Conservation (phyloP, 768 basidiomycete species). For the Mycena kentingensis region DNA sequence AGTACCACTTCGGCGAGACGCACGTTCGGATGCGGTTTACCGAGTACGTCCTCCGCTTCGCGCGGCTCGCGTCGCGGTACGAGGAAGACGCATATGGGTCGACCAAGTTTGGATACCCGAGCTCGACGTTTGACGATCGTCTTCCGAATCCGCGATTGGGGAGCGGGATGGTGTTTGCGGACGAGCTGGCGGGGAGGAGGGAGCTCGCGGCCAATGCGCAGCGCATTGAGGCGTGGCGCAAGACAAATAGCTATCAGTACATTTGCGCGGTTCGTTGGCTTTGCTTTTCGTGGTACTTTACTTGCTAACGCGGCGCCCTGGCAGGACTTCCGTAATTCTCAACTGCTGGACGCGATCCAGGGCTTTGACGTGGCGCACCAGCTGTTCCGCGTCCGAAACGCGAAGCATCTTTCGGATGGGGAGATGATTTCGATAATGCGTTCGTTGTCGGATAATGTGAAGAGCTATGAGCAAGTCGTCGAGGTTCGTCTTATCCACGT, state of each 20-base stretch:
- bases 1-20: constrained; percentile 89
- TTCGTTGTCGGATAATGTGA: constrained; percentile 68
- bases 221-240: constrained; percentile 92
- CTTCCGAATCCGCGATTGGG: constrained; percentile 61
- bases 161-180: constrained; percentile 77
- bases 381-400: constrained; percentile 74
- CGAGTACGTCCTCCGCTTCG: constrained; percentile 86
- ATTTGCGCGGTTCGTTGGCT: constrained; percentile 54
- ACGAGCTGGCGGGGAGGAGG: constrained; percentile 62
- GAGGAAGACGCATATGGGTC: constrained; percentile 82
- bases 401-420: constrained; percentile 66
- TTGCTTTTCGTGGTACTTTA: constrained; percentile 9
- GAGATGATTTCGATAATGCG: constrained; percentile 80
- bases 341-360: constrained; percentile 61
- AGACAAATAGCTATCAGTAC: constrained; percentile 77
- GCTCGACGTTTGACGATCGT: constrained; percentile 50
- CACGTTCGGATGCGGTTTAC: constrained; percentile 86
- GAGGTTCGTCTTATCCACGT: constrained; percentile 57
- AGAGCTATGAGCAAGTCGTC: constrained; percentile 83
- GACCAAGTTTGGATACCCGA: constrained; percentile 77
- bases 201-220: constrained; percentile 78
- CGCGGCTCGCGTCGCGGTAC: constrained; percentile 85
- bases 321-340: constrained; percentile 72
- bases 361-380: constrained; percentile 89
- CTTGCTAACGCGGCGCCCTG: too few species aligned